A percentile compares a stretch with the other conserved stretches of the same genome.
Evolutionary conservation across 75 land plant species (phyloP).

Genomic region (Cunninghamia lanceolata): DNA sequence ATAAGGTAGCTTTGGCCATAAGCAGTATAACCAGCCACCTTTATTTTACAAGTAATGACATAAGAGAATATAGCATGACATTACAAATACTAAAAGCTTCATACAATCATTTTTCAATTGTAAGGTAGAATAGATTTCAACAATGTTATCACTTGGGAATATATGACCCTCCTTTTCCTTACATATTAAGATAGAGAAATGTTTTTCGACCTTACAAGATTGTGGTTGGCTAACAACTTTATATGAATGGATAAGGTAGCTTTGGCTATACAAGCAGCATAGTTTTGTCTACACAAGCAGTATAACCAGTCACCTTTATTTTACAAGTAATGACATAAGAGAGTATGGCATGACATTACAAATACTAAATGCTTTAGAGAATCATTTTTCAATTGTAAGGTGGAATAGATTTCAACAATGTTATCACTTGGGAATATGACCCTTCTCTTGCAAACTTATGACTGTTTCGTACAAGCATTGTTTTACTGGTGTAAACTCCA

Average conservation of each 20-base stretch:
- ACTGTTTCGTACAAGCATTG: conserved; percentile 48
- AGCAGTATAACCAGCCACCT: neutral
- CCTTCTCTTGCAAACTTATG: conserved; percentile 50
- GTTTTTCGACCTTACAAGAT: no score
- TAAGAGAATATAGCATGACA: no score
- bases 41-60: neutral
- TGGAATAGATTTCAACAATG: neutral
- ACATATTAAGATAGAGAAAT: no score
- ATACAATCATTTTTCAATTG: neutral
- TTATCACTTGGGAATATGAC: conserved; percentile 20
- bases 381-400: neutral
- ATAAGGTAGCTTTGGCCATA: no score
- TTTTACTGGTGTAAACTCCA: conserved; percentile 50
- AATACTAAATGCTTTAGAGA: neutral
- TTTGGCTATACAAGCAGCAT: neutral
- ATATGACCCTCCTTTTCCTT: conserved; percentile 47
- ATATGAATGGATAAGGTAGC: no score
- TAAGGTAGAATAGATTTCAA: neutral
- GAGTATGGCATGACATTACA: neutral
- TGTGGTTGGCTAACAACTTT: no score
- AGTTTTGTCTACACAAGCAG: no score
- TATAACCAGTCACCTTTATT: neutral
- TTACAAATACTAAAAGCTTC: neutral
- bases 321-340: neutral
- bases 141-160: conserved; percentile 6